Conservation (phyloP, 371 early-diverging fungal genomes). For the Mortierella polycephala region DNA sequence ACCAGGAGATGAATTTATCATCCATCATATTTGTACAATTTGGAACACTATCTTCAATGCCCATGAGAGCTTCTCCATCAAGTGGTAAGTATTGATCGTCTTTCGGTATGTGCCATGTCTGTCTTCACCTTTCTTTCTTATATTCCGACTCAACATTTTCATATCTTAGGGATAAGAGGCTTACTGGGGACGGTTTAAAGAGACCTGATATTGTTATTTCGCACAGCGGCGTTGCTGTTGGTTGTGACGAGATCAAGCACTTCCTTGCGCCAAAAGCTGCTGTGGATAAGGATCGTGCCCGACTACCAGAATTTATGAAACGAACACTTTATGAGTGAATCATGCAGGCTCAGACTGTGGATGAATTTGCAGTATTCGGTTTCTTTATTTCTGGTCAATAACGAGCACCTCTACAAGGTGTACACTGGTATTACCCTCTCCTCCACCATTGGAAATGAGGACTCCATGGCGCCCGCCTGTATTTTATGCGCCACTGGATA, state of each 20-base stretch:
- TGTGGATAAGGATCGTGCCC: too few relatives aligned
- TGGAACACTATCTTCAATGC: slow-evolving; percentile 8
- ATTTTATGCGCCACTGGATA: slow-evolving; percentile 7
- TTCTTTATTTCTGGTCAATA: slow-evolving; percentile 4
- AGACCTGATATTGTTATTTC: too few relatives aligned
- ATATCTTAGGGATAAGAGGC: too few relatives aligned
- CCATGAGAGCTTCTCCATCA: too few relatives aligned
- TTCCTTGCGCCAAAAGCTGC: too few relatives aligned
- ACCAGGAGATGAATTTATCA: slow-evolving; percentile 9
- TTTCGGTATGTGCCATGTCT: neutral
- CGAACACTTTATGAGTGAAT: slow-evolving; percentile 9
- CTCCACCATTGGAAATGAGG: slow-evolving; percentile 3
- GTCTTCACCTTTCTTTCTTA: too few relatives aligned
- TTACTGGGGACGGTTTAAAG: too few relatives aligned
- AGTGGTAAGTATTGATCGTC: too few relatives aligned
- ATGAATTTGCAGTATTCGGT: slow-evolving; percentile 12
- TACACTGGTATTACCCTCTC: slow-evolving; percentile 1
- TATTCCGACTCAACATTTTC: neutral
- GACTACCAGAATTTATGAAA: too few relatives aligned
- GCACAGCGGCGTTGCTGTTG: too few relatives aligned
- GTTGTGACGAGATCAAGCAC: too few relatives aligned
- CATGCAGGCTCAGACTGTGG: slow-evolving; percentile 4
- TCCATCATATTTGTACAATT: slow-evolving; percentile 1
- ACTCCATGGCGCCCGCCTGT: slow-evolving; percentile 6
- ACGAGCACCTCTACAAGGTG: slow-evolving; percentile 8